Evolutionary conservation across 371 early-diverging fungal species (phyloP), one percentile per base, ranked within the genome.

Genomic region (Apophysomyces elegans): DNA sequence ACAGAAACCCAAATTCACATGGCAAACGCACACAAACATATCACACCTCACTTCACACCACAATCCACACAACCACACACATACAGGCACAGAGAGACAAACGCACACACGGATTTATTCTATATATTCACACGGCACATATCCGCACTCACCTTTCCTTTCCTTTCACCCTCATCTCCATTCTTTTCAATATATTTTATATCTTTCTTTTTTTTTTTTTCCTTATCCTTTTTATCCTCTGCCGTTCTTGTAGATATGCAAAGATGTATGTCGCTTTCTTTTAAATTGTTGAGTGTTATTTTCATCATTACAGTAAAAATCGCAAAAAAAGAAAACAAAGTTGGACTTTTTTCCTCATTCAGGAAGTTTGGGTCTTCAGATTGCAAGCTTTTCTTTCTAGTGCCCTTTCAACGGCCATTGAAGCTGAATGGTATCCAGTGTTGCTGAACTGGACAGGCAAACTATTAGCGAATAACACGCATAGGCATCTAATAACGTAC

Each of bases 181-280:
- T 50, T 50, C 54, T 50, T 50, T 50, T 50, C 9, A 21, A 50
- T 45, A 21, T 21, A 50, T 7, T n/a, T 21, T 50, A 26, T 50
- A n/a, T 26, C 16, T 16, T 18, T 47, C 4, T n/a, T 47, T 21
- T 21, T 50, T 21, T 21, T 50, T 18, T 18, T 18, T 18, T 18
- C 18, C 21, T 26, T 45, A n/a, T 45, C 16, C 16, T 13, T 8
- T 50, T 21, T 50, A 50, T n/a, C 54, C 54, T 50, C 54, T 50
- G 54, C 54, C 54, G 54, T 50, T 45, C 54, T 50, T 50, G 54
- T 50, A 50, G 54, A 50, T 50, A 50, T 50, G 54, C 54, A 50
- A 50, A 50, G 54, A 50, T 50, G 54, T 50, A 50, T 50, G 54
- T 50, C 54, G 54, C 54, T 26, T 21, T 50, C 2, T 26, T 50